Base-by-base conservation (phyloP, 441 rosid species). In the Oxalis stricta region DNA sequence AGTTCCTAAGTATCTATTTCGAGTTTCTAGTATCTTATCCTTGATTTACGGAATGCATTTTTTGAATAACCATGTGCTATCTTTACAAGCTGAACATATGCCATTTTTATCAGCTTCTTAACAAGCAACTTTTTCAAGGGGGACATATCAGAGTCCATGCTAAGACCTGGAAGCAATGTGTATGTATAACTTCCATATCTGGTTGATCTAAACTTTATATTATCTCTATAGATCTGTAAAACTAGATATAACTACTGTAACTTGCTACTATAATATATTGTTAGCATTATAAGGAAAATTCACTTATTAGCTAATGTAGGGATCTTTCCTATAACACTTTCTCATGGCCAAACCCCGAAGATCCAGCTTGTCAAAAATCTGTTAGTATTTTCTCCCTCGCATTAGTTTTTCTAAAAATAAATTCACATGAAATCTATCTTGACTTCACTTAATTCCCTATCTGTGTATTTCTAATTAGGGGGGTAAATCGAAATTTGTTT, bases 301-400 rank as follows among this genome's bases (percentile, higher is more conserved):
- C n/a, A n/a, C n/a, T n/a, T n/a, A n/a, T n/a, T n/a, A n/a, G n/a
- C n/a, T n/a, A n/a, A n/a, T 64, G 61, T 84, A 85, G 98, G 33
- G 98, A 89, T 65, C 75, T 89, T 50, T 82, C 98, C 2, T 89
- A 80, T 68, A 89, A 89, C 53, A 64, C 80, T 73, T 83, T 89
- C 41, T 50, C 65, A 18, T 69, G 66, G 68, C 89, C 67, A 65
- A 72, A 66, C 56, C 73, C 81, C 33, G 77, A 63, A 10, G 64
- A 65, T 38, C 61, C 63, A 46, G 66, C 73, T 61, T 89, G 98
- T 71, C 63, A 7, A 53, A 69, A 67, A 47, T 66, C 3, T 75
- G 71, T 19, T 61, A 94, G 84, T 46, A 68, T 79, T 46, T 49
- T 21, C 55, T 31, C 49, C 26, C 18, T 45, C 7, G 32, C 5